Percentiles rank a stretch among this genome's conserved stretches.
Conservation (phyloP, 108 stramenopile species). For the Bacterosira constricta region DNA sequence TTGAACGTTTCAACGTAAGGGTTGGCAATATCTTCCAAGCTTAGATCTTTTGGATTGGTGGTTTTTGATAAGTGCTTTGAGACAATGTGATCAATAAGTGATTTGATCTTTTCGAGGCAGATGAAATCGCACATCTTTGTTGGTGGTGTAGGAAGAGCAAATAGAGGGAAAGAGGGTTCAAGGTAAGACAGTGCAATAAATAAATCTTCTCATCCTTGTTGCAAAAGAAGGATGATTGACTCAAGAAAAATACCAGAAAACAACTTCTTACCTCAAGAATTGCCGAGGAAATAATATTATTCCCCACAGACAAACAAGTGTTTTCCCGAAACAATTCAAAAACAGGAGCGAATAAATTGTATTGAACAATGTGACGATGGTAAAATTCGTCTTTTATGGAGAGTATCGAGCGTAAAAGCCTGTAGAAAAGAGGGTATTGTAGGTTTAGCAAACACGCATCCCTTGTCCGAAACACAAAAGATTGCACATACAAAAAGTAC, state of each 20-base stretch:
- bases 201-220: too few relatives aligned
- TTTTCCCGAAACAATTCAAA: slow-evolving; percentile 80
- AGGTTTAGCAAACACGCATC: not conserved
- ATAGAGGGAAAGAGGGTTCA: not conserved
- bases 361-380: slow-evolving; percentile 87
- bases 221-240: not conserved
- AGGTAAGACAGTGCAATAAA: too few relatives aligned
- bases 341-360: slow-evolving; percentile 84
- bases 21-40: slow-evolving; percentile 80
- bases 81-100: slow-evolving; percentile 85
- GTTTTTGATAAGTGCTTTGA: slow-evolving; percentile 56
- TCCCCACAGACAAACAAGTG: slow-evolving; percentile 77
- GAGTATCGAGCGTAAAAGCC: slow-evolving; percentile 79
- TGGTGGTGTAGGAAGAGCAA: slow-evolving; percentile 1
- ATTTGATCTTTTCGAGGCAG: slow-evolving; percentile 77
- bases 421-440: not conserved
- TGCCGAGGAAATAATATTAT: slow-evolving; percentile 82
- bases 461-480: not conserved
- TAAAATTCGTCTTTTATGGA: slow-evolving; percentile 90
- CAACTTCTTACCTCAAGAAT: slow-evolving; percentile 63
- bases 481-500: not conserved
- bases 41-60: slow-evolving; percentile 28
- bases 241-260: not conserved
- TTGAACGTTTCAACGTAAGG: slow-evolving; percentile 83
- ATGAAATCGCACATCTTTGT: slow-evolving; percentile 84